These are phyloP conservation scores for Backusella macrospora DNA, from an alignment of 192 early-diverging fungal species.

Conservation along the genomic window DNA sequence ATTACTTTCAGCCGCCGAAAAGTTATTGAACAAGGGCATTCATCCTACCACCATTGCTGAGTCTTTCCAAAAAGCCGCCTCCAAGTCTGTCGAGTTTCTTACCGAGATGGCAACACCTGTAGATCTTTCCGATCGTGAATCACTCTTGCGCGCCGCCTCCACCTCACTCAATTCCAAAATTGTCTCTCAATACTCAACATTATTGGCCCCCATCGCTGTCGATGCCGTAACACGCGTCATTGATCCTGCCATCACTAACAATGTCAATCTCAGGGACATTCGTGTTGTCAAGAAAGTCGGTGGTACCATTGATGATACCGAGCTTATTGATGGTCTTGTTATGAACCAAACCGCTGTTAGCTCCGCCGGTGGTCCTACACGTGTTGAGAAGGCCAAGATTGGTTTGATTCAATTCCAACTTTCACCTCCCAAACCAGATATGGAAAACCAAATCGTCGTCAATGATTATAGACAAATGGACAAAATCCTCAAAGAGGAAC, in stretches of 20 bases:
- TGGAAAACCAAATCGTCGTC: conserved; percentile 99
- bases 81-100: conserved; percentile 85
- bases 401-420: conserved; percentile 99
- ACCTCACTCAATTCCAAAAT: conserved; percentile 99
- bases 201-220: conserved; percentile 96
- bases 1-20: conserved; percentile 85
- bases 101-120: conserved; percentile 87
- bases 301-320: conserved; percentile 98
- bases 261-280: conserved; percentile 95
- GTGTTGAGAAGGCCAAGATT: conserved; percentile 98
- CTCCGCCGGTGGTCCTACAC: conserved; percentile 88
- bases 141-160: conserved; percentile 87
- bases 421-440: conserved; percentile 98
- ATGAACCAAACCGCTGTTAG: conserved; percentile 92
- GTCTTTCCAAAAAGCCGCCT: conserved; percentile 88
- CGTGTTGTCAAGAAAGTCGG: conserved; percentile 96
- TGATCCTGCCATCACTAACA: conserved; percentile 76
- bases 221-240: conserved; percentile 93
- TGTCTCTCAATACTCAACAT: conserved; percentile 95
- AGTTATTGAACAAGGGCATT: conserved; percentile 93
- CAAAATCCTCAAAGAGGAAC: conserved; percentile 98
- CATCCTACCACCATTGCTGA: conserved; percentile 99
- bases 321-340: conserved; percentile 92
- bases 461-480: conserved; percentile 99
- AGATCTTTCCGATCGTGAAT: conserved; percentile 88